A percentile compares a stretch with the other conserved stretches of the same genome.
Conservation (phyloP, 805 yeast species). For the Komagataella pseudopastoris region DNA sequence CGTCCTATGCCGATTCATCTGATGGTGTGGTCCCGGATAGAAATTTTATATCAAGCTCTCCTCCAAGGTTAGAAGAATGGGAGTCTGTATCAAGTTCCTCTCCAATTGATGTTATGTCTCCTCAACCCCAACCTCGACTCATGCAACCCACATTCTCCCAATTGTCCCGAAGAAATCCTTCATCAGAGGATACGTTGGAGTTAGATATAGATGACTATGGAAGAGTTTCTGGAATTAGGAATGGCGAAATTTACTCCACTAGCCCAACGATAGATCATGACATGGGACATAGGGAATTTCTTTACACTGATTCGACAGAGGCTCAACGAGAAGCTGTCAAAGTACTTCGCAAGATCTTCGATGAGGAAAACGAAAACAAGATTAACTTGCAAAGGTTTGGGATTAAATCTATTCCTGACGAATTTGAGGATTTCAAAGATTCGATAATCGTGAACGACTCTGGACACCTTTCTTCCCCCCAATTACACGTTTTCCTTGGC, state of each 20-base stretch:
- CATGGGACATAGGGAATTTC: neutral
- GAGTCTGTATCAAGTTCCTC: neutral
- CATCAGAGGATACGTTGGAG: conserved; percentile 2
- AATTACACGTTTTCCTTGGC: conserved; percentile 33
- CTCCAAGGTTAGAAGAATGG: neutral
- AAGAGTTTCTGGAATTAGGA: conserved; percentile 17
- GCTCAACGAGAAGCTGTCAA: conserved; percentile 22
- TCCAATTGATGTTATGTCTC: neutral
- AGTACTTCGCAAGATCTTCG: conserved; percentile 27
- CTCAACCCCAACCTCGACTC: neutral
- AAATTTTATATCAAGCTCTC: neutral
- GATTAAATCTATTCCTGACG: conserved; percentile 38
- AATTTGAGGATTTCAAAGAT: conserved; percentile 41
- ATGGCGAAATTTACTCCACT: neutral
- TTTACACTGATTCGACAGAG: conserved; percentile 7
- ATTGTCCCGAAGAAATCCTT: neutral
- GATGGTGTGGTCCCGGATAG: neutral
- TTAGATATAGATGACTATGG: conserved; percentile 36
- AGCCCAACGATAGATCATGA: neutral
- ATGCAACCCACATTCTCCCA: neutral
- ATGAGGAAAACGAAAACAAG: conserved; percentile 28
- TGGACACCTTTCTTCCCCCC: conserved; percentile 15
- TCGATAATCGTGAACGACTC: conserved; percentile 25
- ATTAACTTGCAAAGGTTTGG: conserved; percentile 34
- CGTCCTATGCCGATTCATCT: neutral